Base-by-base conservation (phyloP, 805 yeast species). In the Myxozyma neotropica region DNA sequence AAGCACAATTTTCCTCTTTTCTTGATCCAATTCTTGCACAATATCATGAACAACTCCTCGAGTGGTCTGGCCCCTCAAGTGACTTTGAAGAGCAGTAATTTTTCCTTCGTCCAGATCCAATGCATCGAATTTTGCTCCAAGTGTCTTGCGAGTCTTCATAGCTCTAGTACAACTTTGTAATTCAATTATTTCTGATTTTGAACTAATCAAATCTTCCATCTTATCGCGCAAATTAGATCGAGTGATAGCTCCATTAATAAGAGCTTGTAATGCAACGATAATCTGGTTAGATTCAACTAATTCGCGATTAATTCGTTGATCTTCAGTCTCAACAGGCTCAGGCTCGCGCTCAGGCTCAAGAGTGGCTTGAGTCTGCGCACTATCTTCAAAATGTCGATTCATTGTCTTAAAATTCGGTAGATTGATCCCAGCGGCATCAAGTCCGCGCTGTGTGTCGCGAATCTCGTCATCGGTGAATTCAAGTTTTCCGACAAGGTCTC, bases 341-440 rank as follows among this genome's bases (percentile, higher is more conserved):
- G 31, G 40, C 19, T 31, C 46, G 13, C 10, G 4, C 4, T 15
- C 50, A n/a, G 53, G 44, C 13, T 38, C 53, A 5, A 21, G 24
- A 17, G 7, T 29, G 27, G n/a, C 39, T 35, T 33, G 31, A 12
- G 46, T 50, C 29, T 19, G 51, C 4, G 26, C 5, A 59, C 58
- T 19, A 26, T 72, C 71, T n/a, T 70, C 74, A 35, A 79, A 74
- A 43, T 79, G 78, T 35, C 73, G 72, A 56, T 75, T 78, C 74
- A 83, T 76, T 6, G 80, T 77, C 36, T 81, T 82, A 71, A 92
- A 93, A 68, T 91, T 89, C 12, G 96, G 96, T 66, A 92, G 76
- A 43, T 83, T 83, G 23, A 84, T 73, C 0, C 91, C 91, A 38
- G 81, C 77, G 55, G 85, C 78, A 29, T 86, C 86, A 59, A 90